phyloP scores from a whole-genome alignment of 352 stramenopile species.

The Phytophthora cactorum region DNA sequence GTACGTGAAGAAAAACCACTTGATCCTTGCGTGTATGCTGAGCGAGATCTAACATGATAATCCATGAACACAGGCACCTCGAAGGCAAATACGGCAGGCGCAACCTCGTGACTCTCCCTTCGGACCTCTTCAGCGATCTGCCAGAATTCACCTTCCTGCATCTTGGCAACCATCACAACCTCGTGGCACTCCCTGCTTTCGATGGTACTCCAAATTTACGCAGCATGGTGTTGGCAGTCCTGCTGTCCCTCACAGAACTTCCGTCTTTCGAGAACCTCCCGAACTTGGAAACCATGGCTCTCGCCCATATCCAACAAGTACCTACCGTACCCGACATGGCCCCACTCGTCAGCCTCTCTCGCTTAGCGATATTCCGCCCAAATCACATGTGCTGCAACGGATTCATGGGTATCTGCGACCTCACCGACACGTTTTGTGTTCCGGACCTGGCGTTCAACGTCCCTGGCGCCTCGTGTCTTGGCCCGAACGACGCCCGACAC shows the following conservation, averaged over 20 bases:
- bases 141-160: conserved; percentile 28
- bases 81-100: conserved; percentile 30
- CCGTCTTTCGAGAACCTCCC: conserved; percentile 19
- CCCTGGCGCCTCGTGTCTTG: conserved; percentile 15
- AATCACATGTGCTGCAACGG: conserved; percentile 36
- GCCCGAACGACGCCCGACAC: conserved; percentile 9
- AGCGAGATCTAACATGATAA: no score
- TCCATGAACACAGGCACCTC: conserved; percentile 12
- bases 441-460: conserved; percentile 11
- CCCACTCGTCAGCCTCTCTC: conserved; percentile 18
- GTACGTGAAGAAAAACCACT: conserved; percentile 8
- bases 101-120: conserved; percentile 20
- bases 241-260: conserved; percentile 22
- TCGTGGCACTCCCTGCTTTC: conserved; percentile 13
- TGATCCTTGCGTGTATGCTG: not conserved
- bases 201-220: conserved; percentile 20
- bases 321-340: conserved; percentile 23
- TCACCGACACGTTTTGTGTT: conserved; percentile 20
- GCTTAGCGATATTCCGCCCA: conserved; percentile 20
- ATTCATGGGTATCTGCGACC: conserved; percentile 24
- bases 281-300: conserved; percentile 17
- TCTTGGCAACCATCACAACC: conserved; percentile 19
- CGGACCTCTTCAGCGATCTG: conserved; percentile 26
- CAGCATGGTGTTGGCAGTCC: conserved; percentile 19
- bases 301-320: conserved; percentile 20